Percentiles rank a stretch among this genome's conserved stretches.
phyloP scores from a whole-genome alignment of 768 basidiomycete genomes.

The Tylopilus felleus region DNA sequence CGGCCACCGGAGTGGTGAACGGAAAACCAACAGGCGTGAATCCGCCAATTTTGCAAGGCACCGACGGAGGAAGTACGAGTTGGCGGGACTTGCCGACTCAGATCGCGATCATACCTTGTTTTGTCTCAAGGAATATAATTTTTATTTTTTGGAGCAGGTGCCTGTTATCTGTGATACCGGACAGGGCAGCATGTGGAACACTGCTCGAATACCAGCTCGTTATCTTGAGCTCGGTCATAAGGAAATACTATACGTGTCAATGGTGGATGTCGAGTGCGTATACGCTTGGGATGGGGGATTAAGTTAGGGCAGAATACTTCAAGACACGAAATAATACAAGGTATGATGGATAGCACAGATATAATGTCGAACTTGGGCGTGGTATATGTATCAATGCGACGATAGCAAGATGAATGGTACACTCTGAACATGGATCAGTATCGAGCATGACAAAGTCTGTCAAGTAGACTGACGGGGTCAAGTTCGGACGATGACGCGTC shows the following conservation, averaged over 20 bases:
- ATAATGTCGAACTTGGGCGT: slow-evolving; percentile 15
- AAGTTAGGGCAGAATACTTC: slow-evolving; percentile 13
- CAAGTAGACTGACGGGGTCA: slow-evolving; percentile 13
- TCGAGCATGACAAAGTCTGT: neutral
- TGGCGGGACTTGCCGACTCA: slow-evolving; percentile 22
- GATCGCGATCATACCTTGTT: slow-evolving; percentile 18
- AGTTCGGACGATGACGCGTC: slow-evolving; percentile 59
- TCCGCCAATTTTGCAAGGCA: slow-evolving; percentile 15
- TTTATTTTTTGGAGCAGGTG: slow-evolving; percentile 4
- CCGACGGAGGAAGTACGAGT: slow-evolving; percentile 17
- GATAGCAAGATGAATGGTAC: slow-evolving; percentile 5
- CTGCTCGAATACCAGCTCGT: neutral
- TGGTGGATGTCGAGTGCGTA: neutral
- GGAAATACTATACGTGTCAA: slow-evolving; percentile 17
- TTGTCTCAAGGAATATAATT: slow-evolving; percentile 4
- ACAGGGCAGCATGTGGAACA: slow-evolving; percentile 12
- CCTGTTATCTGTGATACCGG: slow-evolving; percentile 6
- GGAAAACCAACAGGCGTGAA: neutral
- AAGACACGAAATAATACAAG: slow-evolving; percentile 21
- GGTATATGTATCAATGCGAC: slow-evolving; percentile 25
- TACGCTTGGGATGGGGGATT: neutral
- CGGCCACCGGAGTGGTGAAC: slow-evolving; percentile 2
- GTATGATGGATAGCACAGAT: slow-evolving; percentile 20
- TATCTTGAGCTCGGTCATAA: slow-evolving; percentile 7
- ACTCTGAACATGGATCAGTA: neutral